Percentiles rank a stretch among this genome's conserved stretches.
Evolutionary conservation across 441 rosid species (phyloP).

Genomic region (Theobroma grandiflorum): DNA sequence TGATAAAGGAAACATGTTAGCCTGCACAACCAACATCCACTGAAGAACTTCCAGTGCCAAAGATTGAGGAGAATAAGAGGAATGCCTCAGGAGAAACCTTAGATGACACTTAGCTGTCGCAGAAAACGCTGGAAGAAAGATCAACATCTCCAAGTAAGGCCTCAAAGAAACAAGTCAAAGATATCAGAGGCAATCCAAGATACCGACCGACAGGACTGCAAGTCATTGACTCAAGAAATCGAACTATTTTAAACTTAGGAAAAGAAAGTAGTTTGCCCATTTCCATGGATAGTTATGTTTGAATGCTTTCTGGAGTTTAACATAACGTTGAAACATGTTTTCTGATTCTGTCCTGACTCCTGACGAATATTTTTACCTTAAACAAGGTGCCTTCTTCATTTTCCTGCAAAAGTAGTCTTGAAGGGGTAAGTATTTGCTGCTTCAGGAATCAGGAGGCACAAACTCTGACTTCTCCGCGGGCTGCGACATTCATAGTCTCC

Average conservation of each 20-base stretch:
- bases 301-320: background rate
- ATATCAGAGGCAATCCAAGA: conserved; percentile 21
- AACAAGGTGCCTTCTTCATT: background rate
- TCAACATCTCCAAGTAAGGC: background rate
- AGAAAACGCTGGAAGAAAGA: background rate
- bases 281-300: background rate
- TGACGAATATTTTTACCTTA: background rate
- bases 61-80: background rate
- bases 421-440: background rate
- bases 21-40: background rate
- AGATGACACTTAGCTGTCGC: background rate
- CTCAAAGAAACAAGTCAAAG: background rate
- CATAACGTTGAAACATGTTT: conserved; percentile 13
- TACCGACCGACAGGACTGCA: background rate
- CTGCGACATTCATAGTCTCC: background rate
- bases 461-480: background rate
- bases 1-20: background rate
- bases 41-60: background rate
- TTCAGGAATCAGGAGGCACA: background rate
- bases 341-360: background rate
- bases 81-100: background rate
- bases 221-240: background rate
- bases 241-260: background rate
- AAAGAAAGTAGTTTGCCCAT: background rate
- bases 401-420: background rate